phyloP scores from a whole-genome alignment of 257 asterid genomes.

The Solanum clarkiae region DNA sequence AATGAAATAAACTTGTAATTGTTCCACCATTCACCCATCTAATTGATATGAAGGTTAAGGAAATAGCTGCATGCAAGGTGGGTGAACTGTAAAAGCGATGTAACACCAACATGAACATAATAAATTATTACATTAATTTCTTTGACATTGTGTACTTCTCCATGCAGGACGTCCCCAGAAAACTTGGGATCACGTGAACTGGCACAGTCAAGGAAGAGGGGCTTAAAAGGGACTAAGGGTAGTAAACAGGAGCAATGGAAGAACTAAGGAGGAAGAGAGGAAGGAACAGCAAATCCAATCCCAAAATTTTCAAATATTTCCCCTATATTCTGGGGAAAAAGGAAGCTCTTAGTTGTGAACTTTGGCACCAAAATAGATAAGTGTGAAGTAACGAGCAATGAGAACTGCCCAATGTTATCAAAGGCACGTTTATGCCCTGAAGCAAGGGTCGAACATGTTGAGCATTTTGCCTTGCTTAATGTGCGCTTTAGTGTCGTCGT shows the following conservation, averaged over 20 bases:
- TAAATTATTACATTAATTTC: not conserved
- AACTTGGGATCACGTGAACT: not conserved
- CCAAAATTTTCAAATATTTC: not conserved
- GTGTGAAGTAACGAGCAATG: not conserved
- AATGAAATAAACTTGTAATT: not conserved
- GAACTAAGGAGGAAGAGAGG: not conserved
- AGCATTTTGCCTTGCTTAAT: too few relatives aligned
- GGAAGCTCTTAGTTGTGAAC: not conserved
- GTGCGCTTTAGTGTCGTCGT: too few relatives aligned
- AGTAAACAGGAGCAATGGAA: not conserved
- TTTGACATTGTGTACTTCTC: not conserved
- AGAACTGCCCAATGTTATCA: not conserved
- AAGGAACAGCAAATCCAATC: not conserved
- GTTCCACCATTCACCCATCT: not conserved
- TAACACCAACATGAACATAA: not conserved
- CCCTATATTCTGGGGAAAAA: not conserved
- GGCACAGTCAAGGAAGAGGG: not conserved
- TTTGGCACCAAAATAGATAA: not conserved
- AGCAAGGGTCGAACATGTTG: too few relatives aligned
- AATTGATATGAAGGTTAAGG: not conserved
- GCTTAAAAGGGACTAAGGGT: not conserved
- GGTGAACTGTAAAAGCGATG: not conserved
- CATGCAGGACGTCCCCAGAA: not conserved
- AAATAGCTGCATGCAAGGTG: not conserved
- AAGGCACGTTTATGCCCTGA: too few relatives aligned